Base-by-base conservation (phyloP, 2,329 filamentous ascomycete genomes). In the Pyrenophora tritici-repentis region DNA sequence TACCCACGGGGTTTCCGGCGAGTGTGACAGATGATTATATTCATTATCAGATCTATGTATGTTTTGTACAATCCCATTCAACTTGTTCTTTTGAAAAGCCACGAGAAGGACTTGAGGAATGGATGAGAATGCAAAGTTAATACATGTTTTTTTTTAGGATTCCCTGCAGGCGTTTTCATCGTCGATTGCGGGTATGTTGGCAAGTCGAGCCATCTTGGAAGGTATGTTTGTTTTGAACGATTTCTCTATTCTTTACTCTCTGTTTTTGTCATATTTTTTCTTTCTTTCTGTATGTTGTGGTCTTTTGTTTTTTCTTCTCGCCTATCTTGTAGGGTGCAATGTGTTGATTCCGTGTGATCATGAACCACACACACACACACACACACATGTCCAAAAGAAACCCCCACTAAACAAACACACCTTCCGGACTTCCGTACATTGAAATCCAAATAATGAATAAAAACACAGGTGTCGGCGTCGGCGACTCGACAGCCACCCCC, bases 1-100 rank as follows among this genome's bases (percentile, higher is more conserved):
- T 96, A 1, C 92, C 92, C 0, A 86, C 89, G 1, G 91, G 91
- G n/a, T 97, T 88, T 72, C 92, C 91, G 1, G 84, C 91, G 60
- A 94, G 87, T 41, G 92, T 97, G 24, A 93, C 88, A 1, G 78
- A 84, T 12, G 91, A 97, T 73, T 97, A 97, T 73, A 78, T 91
- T 4, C 81, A 87, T 76, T 95, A 88, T 71, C 86, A 88, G 68
- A 83, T 88, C 42, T 88, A 86, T 73, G 85, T 87, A 8, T 16
- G 47, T 54, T 20, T 20, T 20, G 18, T 20, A 20, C 18, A 3
- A 20, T 20, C 18, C 18, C 18, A 20, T 20, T 5, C 18, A 12
- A 17, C 5, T 31, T 14, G 2, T 38, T 33, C 12, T 8, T 24
- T 7, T 24, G 6, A 9, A 9, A 24, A 24, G 22, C 22, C 22